Evolutionary conservation across 1,284 basidiomycete species (phyloP).

Genomic region (Baeospora myosura): DNA sequence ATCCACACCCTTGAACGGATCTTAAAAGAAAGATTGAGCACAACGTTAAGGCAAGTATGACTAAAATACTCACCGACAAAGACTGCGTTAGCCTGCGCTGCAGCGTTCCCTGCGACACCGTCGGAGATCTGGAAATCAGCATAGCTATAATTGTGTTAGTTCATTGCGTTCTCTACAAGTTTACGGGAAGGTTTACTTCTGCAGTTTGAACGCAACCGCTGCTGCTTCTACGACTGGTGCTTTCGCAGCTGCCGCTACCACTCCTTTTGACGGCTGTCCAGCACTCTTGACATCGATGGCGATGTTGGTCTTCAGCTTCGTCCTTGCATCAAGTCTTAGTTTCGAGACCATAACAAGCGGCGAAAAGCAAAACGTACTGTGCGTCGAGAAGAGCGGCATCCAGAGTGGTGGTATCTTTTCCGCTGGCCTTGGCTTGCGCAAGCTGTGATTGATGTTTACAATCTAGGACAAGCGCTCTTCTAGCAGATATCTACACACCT

Average conservation of each 20-base stretch:
- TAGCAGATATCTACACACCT: conserved; percentile 17
- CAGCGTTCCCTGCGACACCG: conserved; percentile 32
- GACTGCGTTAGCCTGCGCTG: conserved; percentile 34
- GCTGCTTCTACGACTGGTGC: no score
- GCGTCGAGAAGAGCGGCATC: conserved; percentile 24
- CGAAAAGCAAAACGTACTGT: conserved; percentile 18
- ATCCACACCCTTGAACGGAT: conserved; percentile 31
- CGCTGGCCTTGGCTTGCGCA: conserved; percentile 29
- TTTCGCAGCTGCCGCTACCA: no score
- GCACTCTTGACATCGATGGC: conserved; percentile 25
- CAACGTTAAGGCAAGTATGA: background rate
- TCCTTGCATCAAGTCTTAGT: conserved; percentile 14
- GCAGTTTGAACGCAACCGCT: conserved; percentile 16
- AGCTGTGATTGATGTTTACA: conserved; percentile 19
- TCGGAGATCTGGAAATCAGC: conserved; percentile 41
- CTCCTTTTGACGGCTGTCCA: conserved; percentile 27
- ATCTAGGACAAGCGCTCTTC: background rate
- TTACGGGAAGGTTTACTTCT: conserved; percentile 14
- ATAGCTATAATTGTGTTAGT: conserved; percentile 27
- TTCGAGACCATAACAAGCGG: background rate
- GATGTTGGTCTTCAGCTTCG: conserved; percentile 31
- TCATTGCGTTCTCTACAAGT: background rate
- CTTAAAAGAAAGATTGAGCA: conserved; percentile 11
- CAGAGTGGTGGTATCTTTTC: conserved; percentile 24
- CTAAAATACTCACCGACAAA: conserved; percentile 22